Evolutionary conservation across 345 rosid species (phyloP).

Genomic region (Rhodomyrtus tomentosa): DNA sequence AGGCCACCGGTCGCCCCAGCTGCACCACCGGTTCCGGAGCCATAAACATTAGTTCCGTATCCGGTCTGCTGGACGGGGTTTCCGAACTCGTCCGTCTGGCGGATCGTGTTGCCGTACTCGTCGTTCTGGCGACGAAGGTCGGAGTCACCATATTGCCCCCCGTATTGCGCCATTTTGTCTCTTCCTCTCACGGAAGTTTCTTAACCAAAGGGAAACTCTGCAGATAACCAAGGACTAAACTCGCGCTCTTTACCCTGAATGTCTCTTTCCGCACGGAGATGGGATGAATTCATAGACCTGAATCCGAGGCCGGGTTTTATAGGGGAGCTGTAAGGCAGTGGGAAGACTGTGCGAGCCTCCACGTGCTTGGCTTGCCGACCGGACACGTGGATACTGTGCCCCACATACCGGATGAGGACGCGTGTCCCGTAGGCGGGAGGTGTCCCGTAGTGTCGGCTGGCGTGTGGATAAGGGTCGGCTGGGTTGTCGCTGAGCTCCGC

Average conservation of each 20-base stretch:
- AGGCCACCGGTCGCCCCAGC: not conserved
- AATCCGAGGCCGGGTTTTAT: not conserved
- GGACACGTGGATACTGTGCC: not conserved
- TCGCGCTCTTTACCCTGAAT: not conserved
- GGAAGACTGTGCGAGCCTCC: not conserved
- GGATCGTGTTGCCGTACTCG: slow-evolving; percentile 11
- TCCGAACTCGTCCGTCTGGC: slow-evolving; percentile 10
- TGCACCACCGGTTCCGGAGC: not conserved
- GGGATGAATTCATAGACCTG: too few species aligned
- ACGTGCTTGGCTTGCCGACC: not conserved
- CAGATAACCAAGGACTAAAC: not conserved
- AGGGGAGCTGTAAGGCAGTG: not conserved
- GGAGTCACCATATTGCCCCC: slow-evolving; percentile 1
- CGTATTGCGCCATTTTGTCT: slow-evolving; percentile 10
- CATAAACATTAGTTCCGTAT: slow-evolving; percentile 6
- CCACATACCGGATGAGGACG: not conserved
- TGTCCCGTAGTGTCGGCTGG: not conserved
- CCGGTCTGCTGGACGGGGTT: slow-evolving; percentile 17
- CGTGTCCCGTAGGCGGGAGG: not conserved
- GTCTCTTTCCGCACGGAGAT: not conserved
- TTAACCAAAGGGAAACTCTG: not conserved
- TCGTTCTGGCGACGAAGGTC: not conserved
- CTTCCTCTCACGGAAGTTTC: not conserved
- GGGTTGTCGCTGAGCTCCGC: not conserved
- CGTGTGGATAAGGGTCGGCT: not conserved